phyloP scores from a whole-genome alignment of 441 rosid species.

The Brassica hybrid region DNA sequence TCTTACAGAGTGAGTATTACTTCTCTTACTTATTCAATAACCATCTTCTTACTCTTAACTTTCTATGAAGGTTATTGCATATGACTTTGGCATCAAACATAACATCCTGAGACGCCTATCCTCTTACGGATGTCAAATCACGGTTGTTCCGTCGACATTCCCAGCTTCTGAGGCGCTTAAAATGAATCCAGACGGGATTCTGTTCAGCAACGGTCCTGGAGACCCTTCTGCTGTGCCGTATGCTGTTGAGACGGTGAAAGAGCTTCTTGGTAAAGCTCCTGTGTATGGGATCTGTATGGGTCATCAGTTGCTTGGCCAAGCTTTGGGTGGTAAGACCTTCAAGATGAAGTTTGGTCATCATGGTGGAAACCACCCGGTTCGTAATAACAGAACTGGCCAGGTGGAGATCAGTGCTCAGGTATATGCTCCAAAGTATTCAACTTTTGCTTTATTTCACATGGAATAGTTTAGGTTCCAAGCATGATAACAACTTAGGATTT shows the following conservation, averaged over 20 bases:
- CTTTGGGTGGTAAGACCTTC: conserved; percentile 90
- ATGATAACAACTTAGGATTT: too few species aligned
- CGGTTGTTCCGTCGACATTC: conserved; percentile 86
- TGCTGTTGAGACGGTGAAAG: conserved; percentile 85
- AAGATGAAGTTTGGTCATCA: conserved; percentile 99
- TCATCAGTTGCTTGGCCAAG: conserved; percentile 94
- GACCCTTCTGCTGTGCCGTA: conserved; percentile 95
- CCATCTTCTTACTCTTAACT: conserved; percentile 33
- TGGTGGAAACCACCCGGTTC: conserved; percentile 95
- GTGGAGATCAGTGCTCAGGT: conserved; percentile 98
- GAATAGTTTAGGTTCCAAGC: too few species aligned
- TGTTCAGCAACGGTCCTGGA: conserved; percentile 97
- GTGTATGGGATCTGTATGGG: conserved; percentile 99
- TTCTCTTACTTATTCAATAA: conserved; percentile 25
- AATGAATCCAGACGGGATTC: conserved; percentile 86
- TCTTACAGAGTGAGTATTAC: conserved; percentile 59
- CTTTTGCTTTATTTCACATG: too few species aligned
- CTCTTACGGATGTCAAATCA: conserved; percentile 85
- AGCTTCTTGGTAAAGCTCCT: conserved; percentile 78
- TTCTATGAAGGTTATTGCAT: conserved; percentile 68
- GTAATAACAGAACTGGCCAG: conserved; percentile 61
- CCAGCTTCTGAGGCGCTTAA: conserved; percentile 80
- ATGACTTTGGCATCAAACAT: conserved; percentile 93
- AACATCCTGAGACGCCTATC: conserved; percentile 84
- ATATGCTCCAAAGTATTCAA: conserved; percentile 12